Base-by-base conservation (phyloP, 768 basidiomycete genomes). In the Melanogaster broomeanus region DNA sequence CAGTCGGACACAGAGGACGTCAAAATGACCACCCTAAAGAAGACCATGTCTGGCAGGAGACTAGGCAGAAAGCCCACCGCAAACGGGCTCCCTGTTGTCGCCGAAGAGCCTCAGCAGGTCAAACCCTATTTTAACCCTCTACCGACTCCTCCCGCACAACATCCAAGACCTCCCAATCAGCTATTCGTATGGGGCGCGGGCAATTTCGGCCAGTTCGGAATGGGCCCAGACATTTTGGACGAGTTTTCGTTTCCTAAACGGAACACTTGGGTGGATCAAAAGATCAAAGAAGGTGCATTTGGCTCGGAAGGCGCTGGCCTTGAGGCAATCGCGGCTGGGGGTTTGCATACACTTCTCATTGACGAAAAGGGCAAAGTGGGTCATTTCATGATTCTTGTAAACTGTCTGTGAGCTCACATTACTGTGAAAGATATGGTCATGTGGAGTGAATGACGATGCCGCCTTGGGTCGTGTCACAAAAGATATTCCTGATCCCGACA, bases 201-300 rank as follows among this genome's bases (percentile, higher is more conserved):
- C 24, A 94, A 96, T 69, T 93, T 93, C 73, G 95, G 94, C 27
- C 95, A 98, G 69, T 88, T 97, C 62, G 97, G 95, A 28, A 82
- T 96, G 75, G 96, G 96, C 33, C 83, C 84, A 4, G 82, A 85
- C 56, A 64, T 73, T 43, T 73, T 93, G 28, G 83, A 76, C 51
- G 92, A 96, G 68, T 78, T 88, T 49, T 71, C 78, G 47, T 87
- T 85, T 57, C 94, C 94, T 9, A 86, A 80, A 61, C 80, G 85
- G 50, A 93, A 91, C 65, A 55, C 69, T 0, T 91, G 88, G 86
- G 78, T 90, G 21, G 86, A 93, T 59, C 74, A 84, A 61, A 81
- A 87, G 68, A 90, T 93, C 13, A 73, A 80, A 51, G 76, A 85
- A 38, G 90, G 84, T 10, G 75, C 74, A 13, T 85, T 93, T 54